phyloP scores from a whole-genome alignment of 768 basidiomycete species.

The Daedaleopsis sinensis region DNA sequence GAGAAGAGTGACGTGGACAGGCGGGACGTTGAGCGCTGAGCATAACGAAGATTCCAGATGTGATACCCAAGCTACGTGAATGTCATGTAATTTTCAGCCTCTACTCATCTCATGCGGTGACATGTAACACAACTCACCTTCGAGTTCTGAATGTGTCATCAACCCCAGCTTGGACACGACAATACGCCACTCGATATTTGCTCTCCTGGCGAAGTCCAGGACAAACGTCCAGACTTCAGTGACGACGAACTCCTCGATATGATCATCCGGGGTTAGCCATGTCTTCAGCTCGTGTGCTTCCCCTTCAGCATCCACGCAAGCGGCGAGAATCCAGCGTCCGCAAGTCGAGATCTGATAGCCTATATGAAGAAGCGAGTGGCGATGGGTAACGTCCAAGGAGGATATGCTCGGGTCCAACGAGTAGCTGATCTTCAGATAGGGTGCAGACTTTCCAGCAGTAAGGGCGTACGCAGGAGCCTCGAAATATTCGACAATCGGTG shows the following conservation, averaged over 20 bases:
- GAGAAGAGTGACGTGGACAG: conserved; percentile 62
- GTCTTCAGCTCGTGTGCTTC: conserved; percentile 72
- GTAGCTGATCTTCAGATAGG: conserved; percentile 36
- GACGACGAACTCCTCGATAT: conserved; percentile 51
- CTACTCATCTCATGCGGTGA: conserved; percentile 3
- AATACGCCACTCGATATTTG: conserved; percentile 80
- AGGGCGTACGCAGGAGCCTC: conserved; percentile 69
- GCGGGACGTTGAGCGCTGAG: conserved; percentile 44
- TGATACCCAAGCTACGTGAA: conserved; percentile 63
- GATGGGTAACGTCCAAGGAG: conserved; percentile 54
- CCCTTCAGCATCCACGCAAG: conserved; percentile 77
- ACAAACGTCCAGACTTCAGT: conserved; percentile 74
- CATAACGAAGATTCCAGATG: conserved; percentile 48
- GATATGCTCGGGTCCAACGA: conserved; percentile 41
- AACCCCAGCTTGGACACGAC: conserved; percentile 70
- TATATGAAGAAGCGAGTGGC: conserved; percentile 71
- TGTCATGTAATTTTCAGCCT: neutral
- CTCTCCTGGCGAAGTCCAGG: conserved; percentile 58
- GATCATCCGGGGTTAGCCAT: conserved; percentile 56
- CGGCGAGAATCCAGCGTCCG: conserved; percentile 77
- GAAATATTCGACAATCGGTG: conserved; percentile 52
- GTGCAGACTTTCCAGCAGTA: conserved; percentile 29
- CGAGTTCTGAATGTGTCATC: conserved; percentile 60
- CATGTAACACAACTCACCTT: conserved; percentile 51
- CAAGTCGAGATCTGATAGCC: conserved; percentile 70